Evolutionary conservation across 116 monocot species (phyloP).

Genomic region (Papilionanthe hybrid): DNA sequence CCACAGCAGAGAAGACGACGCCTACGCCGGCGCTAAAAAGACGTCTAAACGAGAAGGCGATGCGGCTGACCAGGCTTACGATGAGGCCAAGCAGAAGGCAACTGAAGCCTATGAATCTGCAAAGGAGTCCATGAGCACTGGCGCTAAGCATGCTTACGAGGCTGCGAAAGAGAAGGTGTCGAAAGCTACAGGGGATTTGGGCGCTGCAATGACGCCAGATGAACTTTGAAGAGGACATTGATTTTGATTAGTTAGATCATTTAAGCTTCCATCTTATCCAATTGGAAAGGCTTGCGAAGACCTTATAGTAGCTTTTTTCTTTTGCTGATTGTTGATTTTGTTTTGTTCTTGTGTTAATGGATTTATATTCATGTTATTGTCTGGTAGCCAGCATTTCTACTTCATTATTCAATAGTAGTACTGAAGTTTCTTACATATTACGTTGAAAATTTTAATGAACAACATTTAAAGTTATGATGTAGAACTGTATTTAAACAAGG

Average conservation of each 20-base stretch:
- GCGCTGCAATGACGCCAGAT: slow-evolving; percentile 6
- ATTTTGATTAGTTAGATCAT: not conserved
- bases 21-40: not conserved
- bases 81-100: slow-evolving; percentile 7
- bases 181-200: not conserved
- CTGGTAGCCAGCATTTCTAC: too few species aligned
- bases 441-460: too few species aligned
- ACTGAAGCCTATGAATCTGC: slow-evolving; percentile 9
- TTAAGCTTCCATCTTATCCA: not conserved
- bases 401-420: too few species aligned
- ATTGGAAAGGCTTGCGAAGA: not conserved
- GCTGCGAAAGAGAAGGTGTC: slow-evolving; percentile 14
- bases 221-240: not conserved
- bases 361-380: too few species aligned
- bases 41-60: not conserved
- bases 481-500: too few species aligned
- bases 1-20: not conserved
- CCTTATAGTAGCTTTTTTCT: not conserved
- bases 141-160: slow-evolving; percentile 7
- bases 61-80: not conserved
- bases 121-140: slow-evolving; percentile 5
- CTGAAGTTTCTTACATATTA: too few species aligned
- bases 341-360: too few species aligned
- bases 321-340: not conserved
- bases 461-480: too few species aligned